A percentile compares a stretch with the other conserved stretches of the same genome.
phyloP scores from a whole-genome alignment of 169 alveolate genomes.

The Plasmodium yoelii region DNA sequence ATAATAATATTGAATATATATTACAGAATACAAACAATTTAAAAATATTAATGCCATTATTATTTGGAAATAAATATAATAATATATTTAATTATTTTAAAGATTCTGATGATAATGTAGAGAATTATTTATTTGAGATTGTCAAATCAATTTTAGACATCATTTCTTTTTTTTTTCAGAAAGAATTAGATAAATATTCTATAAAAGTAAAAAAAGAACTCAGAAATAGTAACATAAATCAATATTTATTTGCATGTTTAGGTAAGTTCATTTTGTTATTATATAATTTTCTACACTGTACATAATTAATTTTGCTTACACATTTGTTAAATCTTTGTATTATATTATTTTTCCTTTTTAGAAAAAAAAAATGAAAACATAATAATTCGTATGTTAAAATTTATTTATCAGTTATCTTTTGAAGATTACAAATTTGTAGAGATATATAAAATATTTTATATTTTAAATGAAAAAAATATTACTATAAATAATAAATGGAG shows the following conservation, averaged over 20 bases:
- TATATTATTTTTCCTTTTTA: neutral
- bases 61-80: slow-evolving; percentile 75
- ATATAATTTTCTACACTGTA: neutral
- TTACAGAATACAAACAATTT: slow-evolving; percentile 58
- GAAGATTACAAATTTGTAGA: slow-evolving; percentile 50
- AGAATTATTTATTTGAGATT: slow-evolving; percentile 20
- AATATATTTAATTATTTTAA: slow-evolving; percentile 20
- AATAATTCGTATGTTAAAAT: slow-evolving; percentile 25
- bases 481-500: slow-evolving; percentile 55
- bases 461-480: slow-evolving; percentile 35
- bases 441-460: slow-evolving; percentile 60
- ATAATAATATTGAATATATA: slow-evolving; percentile 65
- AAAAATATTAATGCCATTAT: slow-evolving; percentile 57
- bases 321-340: neutral
- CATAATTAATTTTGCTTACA: neutral
- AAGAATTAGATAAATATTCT: slow-evolving; percentile 24
- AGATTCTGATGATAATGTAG: slow-evolving; percentile 7
- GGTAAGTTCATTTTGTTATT: slow-evolving; percentile 25
- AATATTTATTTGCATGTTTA: slow-evolving; percentile 47
- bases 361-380: slow-evolving; percentile 51
- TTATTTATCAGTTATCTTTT: slow-evolving; percentile 49
- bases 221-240: slow-evolving; percentile 46
- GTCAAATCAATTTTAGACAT: slow-evolving; percentile 37
- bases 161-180: slow-evolving; percentile 39
- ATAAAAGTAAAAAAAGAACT: slow-evolving; percentile 58